Conservation (phyloP, 1,284 basidiomycete genomes). For the Apiotrichum sp. region DNA sequence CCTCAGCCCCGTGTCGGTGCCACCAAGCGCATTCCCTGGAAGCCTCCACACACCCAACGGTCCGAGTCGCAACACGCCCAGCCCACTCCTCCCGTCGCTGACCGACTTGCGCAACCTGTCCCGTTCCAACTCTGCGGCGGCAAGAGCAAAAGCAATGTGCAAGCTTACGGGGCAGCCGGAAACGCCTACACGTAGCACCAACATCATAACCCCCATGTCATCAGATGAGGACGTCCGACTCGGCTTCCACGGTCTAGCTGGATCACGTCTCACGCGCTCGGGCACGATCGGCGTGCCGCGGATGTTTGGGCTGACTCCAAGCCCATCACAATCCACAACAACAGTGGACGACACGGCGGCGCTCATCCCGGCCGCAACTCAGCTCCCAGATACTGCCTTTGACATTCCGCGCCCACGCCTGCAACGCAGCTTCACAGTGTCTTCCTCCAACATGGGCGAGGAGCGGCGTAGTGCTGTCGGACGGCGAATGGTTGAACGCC, state of each 20-base stretch:
- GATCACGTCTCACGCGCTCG: conserved; percentile 21
- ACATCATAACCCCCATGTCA: conserved; percentile 5
- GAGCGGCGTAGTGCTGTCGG: conserved; percentile 47
- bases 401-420: conserved; percentile 34
- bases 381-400: conserved; percentile 13
- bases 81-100: conserved; percentile 37
- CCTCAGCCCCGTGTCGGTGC: conserved; percentile 25
- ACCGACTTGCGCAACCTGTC: conserved; percentile 41
- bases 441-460: conserved; percentile 43
- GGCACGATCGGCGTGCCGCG: conserved; percentile 33
- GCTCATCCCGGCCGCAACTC: conserved; percentile 2
- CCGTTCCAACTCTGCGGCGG: conserved; percentile 45
- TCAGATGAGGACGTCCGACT: conserved; percentile 21
- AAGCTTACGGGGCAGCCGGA: conserved; percentile 38
- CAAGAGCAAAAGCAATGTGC: conserved; percentile 42
- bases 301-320: conserved; percentile 17
- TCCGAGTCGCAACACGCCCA: conserved; percentile 34
- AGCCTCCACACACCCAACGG: conserved; percentile 8
- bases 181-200: conserved; percentile 10
- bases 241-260: conserved; percentile 9
- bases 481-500: conserved; percentile 43
- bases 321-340: background rate
- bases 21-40: conserved; percentile 14
- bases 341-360: conserved; percentile 1
- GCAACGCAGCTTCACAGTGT: conserved; percentile 44